These are phyloP conservation scores for Zoysia japonica DNA, from an alignment of 176 grass and related monocot species.

Conservation along the genomic window DNA sequence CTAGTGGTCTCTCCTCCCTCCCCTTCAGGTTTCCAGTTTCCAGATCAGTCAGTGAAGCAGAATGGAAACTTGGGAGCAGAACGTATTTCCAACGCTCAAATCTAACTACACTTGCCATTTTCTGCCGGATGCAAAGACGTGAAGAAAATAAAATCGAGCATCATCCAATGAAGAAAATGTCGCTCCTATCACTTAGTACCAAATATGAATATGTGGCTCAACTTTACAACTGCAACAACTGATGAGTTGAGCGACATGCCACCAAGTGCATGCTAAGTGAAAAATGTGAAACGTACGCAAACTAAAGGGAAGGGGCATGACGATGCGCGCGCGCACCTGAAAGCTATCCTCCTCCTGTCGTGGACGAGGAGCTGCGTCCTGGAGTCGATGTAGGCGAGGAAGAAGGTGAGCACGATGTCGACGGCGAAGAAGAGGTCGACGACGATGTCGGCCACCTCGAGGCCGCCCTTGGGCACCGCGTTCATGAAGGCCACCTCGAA, in stretches of 20 bases:
- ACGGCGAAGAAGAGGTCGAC: constrained; percentile 78
- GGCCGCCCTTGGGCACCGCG: constrained; percentile 66
- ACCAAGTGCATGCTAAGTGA: not conserved
- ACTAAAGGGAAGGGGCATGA: not conserved
- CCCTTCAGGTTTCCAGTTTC: not conserved
- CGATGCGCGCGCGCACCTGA: constrained; percentile 44
- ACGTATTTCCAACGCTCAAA: not conserved
- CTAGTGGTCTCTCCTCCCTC: no score
- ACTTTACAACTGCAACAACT: not conserved
- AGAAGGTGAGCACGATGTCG: constrained; percentile 91
- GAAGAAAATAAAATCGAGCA: not conserved
- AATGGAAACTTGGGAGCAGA: not conserved
- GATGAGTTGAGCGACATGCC: not conserved
- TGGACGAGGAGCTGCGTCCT: constrained; percentile 76
- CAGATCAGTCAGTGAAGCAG: not conserved
- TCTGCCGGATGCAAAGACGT: not conserved
- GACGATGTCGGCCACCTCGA: constrained; percentile 70
- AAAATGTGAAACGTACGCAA: not conserved
- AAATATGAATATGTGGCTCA: not conserved
- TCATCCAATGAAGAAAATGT: not conserved
- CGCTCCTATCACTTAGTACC: not conserved
- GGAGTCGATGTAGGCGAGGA: constrained; percentile 87
- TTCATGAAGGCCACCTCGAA: constrained; percentile 99
- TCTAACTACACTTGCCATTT: not conserved
- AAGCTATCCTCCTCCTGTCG: constrained; percentile 61